Evolutionary conservation across 495 filamentous ascomycete genomes (phyloP).

Genomic region (Xylaria bambusicola): DNA sequence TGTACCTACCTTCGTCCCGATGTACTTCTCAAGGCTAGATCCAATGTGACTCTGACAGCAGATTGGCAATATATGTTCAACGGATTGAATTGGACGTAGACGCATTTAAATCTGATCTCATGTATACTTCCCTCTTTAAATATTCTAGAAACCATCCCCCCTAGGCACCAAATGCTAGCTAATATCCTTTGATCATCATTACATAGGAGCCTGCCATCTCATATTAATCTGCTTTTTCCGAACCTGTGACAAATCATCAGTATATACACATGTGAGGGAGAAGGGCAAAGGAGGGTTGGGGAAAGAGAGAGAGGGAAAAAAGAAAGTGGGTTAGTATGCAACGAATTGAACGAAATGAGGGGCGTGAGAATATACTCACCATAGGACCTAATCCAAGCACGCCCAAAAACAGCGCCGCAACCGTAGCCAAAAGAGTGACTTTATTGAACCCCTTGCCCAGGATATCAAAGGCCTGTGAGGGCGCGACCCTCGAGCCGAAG

Average conservation of each 20-base stretch:
- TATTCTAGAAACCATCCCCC: not conserved
- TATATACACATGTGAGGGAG: not conserved
- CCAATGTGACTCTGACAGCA: too few species aligned
- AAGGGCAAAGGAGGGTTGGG: too few species aligned
- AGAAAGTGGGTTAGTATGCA: too few species aligned
- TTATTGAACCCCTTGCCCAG: slow-evolving; percentile 93
- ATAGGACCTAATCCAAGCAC: slow-evolving; percentile 79
- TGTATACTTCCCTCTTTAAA: too few species aligned
- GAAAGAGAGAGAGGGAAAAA: too few species aligned
- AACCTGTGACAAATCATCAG: slow-evolving; percentile 29
- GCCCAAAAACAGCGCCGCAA: slow-evolving; percentile 72
- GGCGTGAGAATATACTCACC: slow-evolving; percentile 55
- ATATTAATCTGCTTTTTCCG: slow-evolving; percentile 44
- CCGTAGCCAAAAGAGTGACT: slow-evolving; percentile 77
- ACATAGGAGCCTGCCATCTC: slow-evolving; percentile 34
- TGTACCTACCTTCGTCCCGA: too few species aligned
- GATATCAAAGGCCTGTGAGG: slow-evolving; percentile 86
- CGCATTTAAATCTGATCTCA: too few species aligned
- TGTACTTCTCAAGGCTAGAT: too few species aligned
- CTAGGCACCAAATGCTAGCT: too few species aligned
- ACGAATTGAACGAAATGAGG: not conserved
- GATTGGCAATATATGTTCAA: too few species aligned
- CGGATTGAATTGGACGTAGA: too few species aligned
- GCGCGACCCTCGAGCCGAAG: slow-evolving; percentile 81
- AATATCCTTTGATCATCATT: not conserved